Evolutionary conservation across 176 grass and related monocot species (phyloP).

Genomic region (Tuctoria greenei): DNA sequence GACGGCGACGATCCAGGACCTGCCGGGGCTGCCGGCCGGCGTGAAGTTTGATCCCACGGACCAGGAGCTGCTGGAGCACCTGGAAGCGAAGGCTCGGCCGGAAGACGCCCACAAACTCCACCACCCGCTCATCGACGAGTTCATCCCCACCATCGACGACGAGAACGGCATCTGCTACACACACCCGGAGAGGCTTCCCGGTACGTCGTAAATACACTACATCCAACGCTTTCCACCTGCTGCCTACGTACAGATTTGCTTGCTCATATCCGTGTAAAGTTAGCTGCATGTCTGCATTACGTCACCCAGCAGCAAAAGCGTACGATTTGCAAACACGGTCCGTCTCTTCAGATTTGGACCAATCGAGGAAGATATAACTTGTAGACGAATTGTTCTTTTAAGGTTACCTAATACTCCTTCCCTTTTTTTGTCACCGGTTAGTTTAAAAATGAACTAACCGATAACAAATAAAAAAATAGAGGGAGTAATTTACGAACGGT

Average conservation of each 20-base stretch:
- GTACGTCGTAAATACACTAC: conserved; percentile 29
- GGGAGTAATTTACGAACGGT: too few relatives aligned
- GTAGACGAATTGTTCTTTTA: too few relatives aligned
- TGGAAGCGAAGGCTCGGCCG: conserved; percentile 83
- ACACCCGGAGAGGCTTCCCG: conserved; percentile 93
- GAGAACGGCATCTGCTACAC: conserved; percentile 99
- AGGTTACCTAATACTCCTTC: too few relatives aligned
- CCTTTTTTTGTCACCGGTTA: too few relatives aligned
- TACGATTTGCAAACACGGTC: not conserved
- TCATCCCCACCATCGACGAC: too few relatives aligned
- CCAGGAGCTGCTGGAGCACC: conserved; percentile 89
- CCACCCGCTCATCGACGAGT: conserved; percentile 91
- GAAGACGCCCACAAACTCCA: conserved; percentile 58
- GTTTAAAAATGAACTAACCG: too few relatives aligned
- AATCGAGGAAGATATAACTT: conserved; percentile 9
- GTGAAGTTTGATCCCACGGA: conserved; percentile 98
- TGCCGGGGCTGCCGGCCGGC: conserved; percentile 80
- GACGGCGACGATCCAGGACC: conserved; percentile 69
- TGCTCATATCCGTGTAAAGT: too few relatives aligned
- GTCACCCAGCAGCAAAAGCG: not conserved
- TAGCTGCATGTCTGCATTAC: not conserved
- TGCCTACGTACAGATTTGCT: too few relatives aligned
- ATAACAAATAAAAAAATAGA: too few relatives aligned
- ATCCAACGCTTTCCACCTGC: conserved; percentile 7
- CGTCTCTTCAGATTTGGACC: conserved; percentile 33